A percentile compares a stretch with the other conserved stretches of the same genome.
These are phyloP conservation scores for Crithidia sp. DNA, from an alignment of 208 protist genomes.

Conservation along the genomic window DNA sequence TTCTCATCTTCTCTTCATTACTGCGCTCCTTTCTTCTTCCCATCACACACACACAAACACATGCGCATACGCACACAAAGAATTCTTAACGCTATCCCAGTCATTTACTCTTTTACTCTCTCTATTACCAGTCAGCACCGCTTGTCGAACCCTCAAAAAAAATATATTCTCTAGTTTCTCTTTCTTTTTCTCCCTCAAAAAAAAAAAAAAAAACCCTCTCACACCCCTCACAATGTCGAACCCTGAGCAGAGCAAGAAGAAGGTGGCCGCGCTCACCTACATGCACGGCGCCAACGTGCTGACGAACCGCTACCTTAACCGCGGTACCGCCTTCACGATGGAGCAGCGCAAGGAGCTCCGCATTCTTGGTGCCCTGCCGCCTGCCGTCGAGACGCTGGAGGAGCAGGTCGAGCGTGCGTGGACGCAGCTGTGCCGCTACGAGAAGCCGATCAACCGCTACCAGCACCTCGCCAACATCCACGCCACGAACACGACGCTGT, in stretches of 20 bases:
- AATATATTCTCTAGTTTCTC: not conserved
- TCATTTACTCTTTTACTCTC: not conserved
- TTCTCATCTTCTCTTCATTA: not conserved
- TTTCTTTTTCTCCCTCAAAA: not conserved
- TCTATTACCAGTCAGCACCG: conserved; percentile 16
- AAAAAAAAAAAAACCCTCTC: not conserved
- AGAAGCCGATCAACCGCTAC: conserved; percentile 90
- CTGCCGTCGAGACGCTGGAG: conserved; percentile 79
- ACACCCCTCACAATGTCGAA: not conserved
- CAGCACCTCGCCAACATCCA: conserved; percentile 71
- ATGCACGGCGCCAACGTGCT: conserved; percentile 48
- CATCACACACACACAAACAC: too few species aligned
- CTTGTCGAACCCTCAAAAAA: not conserved
- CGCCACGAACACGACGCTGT: conserved; percentile 78
- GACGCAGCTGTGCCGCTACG: conserved; percentile 67
- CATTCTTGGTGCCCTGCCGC: conserved; percentile 69
- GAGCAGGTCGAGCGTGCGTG: conserved; percentile 77
- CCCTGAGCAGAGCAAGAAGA: conserved; percentile 9
- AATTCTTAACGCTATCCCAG: conserved; percentile 11
- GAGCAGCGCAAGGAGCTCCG: conserved; percentile 75
- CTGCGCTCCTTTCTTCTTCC: not conserved
- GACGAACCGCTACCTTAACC: conserved; percentile 81
- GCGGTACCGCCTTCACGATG: conserved; percentile 81
- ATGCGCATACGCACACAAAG: not conserved
- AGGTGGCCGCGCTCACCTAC: conserved; percentile 22